These are phyloP conservation scores for Cyclotella sp. DNA, from an alignment of 108 stramenopile genomes.

Conservation along the genomic window DNA sequence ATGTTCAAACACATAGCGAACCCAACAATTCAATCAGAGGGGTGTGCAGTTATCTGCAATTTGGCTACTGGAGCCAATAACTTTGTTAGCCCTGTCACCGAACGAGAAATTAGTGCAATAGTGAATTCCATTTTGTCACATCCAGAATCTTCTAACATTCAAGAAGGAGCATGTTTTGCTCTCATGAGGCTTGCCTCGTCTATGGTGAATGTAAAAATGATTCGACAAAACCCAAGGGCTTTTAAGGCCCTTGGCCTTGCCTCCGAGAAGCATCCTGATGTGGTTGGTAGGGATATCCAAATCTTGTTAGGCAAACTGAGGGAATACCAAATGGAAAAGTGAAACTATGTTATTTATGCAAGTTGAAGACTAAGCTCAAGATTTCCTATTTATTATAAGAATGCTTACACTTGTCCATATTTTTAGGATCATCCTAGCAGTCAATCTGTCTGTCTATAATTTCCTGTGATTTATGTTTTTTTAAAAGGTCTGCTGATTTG, in stretches of 20 bases:
- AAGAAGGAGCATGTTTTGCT: conserved; percentile 37
- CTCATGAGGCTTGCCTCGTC: conserved; percentile 20
- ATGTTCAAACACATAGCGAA: conserved; percentile 33
- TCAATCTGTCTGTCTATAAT: too few species aligned
- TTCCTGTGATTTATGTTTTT: too few species aligned
- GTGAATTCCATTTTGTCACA: conserved; percentile 23
- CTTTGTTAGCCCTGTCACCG: conserved; percentile 24
- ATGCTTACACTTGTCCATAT: too few species aligned
- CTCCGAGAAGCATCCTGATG: conserved; percentile 10
- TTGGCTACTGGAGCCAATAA: conserved; percentile 34
- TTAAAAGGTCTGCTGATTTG: too few species aligned
- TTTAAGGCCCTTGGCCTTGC: conserved; percentile 15
- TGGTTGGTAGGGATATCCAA: conserved; percentile 13
- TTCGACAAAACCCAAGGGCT: conserved; percentile 1
- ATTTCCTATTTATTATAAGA: too few species aligned
- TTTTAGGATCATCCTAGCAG: too few species aligned
- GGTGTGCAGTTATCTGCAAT: conserved; percentile 44
- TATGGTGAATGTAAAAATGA: conserved; percentile 3
- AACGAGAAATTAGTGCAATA: conserved; percentile 29
- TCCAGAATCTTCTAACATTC: conserved; percentile 25
- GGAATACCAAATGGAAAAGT: too few species aligned
- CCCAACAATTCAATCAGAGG: conserved; percentile 42
- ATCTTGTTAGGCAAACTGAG: conserved; percentile 16
- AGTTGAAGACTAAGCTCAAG: too few species aligned
- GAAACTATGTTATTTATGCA: too few species aligned